These are phyloP conservation scores for Sequoia sempervirens DNA, from an alignment of 75 land plant genomes.

Conservation along the genomic window DNA sequence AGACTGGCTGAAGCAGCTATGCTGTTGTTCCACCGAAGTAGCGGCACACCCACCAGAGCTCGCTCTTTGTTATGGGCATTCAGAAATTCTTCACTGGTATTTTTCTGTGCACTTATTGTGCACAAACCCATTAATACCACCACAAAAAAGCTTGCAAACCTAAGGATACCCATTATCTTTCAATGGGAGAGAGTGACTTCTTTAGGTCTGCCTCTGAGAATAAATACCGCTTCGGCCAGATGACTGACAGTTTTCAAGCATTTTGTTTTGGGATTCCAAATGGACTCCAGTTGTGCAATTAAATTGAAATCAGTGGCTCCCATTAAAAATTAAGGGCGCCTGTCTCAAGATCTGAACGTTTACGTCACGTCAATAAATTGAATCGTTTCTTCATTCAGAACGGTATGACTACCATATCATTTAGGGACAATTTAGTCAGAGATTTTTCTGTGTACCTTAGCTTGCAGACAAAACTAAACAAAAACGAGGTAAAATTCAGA, in stretches of 20 bases:
- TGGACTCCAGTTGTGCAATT: neutral
- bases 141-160: neutral
- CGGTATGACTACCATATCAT: too few relatives aligned
- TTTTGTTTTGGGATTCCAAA: neutral
- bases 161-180: neutral
- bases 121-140: neutral
- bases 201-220: neutral
- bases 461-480: neutral
- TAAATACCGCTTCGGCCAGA: neutral
- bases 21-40: constrained; percentile 30
- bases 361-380: neutral
- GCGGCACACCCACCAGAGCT: constrained; percentile 31
- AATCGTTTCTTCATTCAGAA: neutral
- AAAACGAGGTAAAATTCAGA: neutral
- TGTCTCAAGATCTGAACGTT: neutral
- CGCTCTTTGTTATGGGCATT: constrained; percentile 42
- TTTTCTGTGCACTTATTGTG: neutral
- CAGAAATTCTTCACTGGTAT: constrained; percentile 20
- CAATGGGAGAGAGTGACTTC: neutral
- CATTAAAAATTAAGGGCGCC: neutral
- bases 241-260: neutral
- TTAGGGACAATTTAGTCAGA: too few relatives aligned
- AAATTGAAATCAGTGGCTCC: neutral
- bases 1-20: constrained; percentile 25
- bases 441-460: too few relatives aligned